phyloP scores from a whole-genome alignment of 2,329 filamentous ascomycete species.

The Cryoendolithus antarcticus region DNA sequence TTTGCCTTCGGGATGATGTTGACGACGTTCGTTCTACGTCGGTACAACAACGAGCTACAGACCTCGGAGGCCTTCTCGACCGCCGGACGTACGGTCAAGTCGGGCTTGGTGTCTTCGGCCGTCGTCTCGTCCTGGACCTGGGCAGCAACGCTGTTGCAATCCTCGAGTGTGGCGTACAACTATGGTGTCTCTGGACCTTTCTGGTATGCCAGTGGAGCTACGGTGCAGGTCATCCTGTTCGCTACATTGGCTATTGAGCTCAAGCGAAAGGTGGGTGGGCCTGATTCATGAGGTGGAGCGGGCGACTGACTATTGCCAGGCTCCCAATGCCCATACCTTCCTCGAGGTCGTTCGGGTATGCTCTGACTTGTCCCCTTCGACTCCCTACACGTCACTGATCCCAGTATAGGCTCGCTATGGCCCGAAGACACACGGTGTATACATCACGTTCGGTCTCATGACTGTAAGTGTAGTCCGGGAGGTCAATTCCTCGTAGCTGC shows the following conservation, averaged over 20 bases:
- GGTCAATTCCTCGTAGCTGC: no score
- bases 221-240: conserved; percentile 79
- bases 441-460: conserved; percentile 60
- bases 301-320: background rate
- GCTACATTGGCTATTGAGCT: conserved; percentile 83
- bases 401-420: conserved; percentile 43
- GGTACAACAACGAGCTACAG: conserved; percentile 26
- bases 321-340: conserved; percentile 11
- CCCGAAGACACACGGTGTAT: conserved; percentile 58
- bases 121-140: conserved; percentile 88
- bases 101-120: conserved; percentile 71
- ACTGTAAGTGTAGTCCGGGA: conserved; percentile 9
- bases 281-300: no score
- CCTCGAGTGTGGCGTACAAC: conserved; percentile 48
- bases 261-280: conserved; percentile 54
- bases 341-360: conserved; percentile 12
- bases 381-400: background rate
- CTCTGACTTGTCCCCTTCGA: no score
- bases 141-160: conserved; percentile 24
- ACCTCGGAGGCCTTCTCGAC: conserved; percentile 71
- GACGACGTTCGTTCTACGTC: conserved; percentile 21
- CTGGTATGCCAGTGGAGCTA: conserved; percentile 56
- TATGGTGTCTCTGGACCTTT: conserved; percentile 53
- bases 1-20: conserved; percentile 43
- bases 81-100: conserved; percentile 74